Conservation (phyloP, 495 filamentous ascomycete genomes). For the Lichina pygmaea region DNA sequence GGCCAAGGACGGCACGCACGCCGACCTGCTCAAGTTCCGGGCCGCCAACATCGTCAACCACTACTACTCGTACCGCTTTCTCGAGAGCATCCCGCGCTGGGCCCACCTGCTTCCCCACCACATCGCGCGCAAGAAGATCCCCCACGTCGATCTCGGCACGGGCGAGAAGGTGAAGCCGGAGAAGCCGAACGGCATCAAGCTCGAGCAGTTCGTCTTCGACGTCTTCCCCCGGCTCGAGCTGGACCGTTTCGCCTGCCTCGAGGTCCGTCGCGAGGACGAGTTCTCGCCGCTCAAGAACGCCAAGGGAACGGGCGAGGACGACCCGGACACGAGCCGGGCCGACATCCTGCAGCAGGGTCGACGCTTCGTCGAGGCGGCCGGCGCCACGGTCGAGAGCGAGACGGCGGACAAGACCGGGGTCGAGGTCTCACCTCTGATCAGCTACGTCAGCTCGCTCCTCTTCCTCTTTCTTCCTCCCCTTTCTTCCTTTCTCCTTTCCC, state of each 20-base stretch:
- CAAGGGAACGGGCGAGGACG: constrained; percentile 68
- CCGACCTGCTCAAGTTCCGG: constrained; percentile 70
- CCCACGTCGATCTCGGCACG: constrained; percentile 44
- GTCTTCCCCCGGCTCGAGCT: constrained; percentile 79
- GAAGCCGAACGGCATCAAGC: constrained; percentile 92
- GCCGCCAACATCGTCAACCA: constrained; percentile 99
- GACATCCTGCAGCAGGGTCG: constrained; percentile 79
- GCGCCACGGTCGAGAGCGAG: constrained; percentile 50
- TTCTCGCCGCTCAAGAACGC: constrained; percentile 98
- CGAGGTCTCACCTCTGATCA: constrained; percentile 79
- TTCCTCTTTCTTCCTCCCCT: too few species aligned
- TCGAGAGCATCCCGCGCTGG: constrained; percentile 73
- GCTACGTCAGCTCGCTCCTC: constrained; percentile 47
- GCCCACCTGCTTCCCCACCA: constrained; percentile 74
- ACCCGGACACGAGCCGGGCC: constrained; percentile 67
- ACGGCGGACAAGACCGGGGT: constrained; percentile 36
- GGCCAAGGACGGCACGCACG: constrained; percentile 64
- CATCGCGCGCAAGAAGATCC: constrained; percentile 96
- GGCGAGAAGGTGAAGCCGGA: constrained; percentile 65
- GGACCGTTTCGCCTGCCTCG: constrained; percentile 76
- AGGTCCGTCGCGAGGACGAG: constrained; percentile 91
- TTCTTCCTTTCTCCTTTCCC: neutral
- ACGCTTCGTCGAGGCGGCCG: constrained; percentile 57
- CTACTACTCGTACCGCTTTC: constrained; percentile 89
- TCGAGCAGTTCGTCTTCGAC: constrained; percentile 98